These are phyloP conservation scores for Plectosphaerella sp. DNA, from an alignment of 2,329 filamentous ascomycete species.

Conservation along the genomic window DNA sequence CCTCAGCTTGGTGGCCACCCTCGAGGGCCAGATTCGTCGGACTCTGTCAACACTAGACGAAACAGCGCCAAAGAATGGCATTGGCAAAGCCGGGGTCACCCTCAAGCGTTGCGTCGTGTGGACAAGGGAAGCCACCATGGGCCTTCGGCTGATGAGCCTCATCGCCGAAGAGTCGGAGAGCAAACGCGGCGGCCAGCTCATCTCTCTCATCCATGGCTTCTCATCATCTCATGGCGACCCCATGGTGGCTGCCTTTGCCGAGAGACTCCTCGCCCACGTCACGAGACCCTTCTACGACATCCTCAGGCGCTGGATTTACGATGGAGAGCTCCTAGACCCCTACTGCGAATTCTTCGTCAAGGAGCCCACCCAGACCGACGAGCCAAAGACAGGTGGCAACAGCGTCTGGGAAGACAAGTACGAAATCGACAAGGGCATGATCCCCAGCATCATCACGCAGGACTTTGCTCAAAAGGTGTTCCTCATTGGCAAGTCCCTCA, in stretches of 20 bases:
- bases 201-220: constrained; percentile 89
- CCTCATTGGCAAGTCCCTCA: constrained; percentile 93
- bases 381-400: background rate
- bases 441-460: constrained; percentile 86
- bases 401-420: constrained; percentile 72
- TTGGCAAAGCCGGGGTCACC: constrained; percentile 86
- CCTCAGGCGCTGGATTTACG: constrained; percentile 94
- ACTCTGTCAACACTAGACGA: constrained; percentile 73
- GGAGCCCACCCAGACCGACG: constrained; percentile 47
- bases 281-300: constrained; percentile 97
- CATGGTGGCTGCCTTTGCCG: constrained; percentile 88
- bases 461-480: constrained; percentile 97
- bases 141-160: constrained; percentile 83
- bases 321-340: constrained; percentile 95
- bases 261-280: constrained; percentile 79
- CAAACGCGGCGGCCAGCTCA: constrained; percentile 82
- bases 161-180: constrained; percentile 88
- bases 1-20: constrained; percentile 80
- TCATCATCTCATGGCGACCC: constrained; percentile 93
- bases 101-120: constrained; percentile 94
- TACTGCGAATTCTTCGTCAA: constrained; percentile 94
- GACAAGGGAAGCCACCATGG: constrained; percentile 97
- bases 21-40: constrained; percentile 87
- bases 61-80: constrained; percentile 59
- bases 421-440: constrained; percentile 76